phyloP scores from a whole-genome alignment of 1,284 basidiomycete genomes.

The Ustilago nuda region DNA sequence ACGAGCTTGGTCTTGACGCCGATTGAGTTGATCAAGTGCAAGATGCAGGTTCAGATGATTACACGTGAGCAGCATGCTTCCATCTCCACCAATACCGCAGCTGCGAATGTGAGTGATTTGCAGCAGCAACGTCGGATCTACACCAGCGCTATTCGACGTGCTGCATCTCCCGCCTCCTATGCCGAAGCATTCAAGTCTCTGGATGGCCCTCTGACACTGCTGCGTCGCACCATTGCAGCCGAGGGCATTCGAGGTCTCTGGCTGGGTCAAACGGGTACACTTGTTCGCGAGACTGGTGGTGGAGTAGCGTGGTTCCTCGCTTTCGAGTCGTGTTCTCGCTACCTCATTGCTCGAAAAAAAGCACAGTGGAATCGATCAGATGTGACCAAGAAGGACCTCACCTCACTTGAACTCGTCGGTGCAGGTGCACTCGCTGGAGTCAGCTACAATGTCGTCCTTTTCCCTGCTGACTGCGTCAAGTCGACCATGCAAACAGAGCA shows the following conservation, averaged over 20 bases:
- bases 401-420: conserved; percentile 83
- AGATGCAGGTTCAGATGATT: conserved; percentile 94
- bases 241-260: conserved; percentile 83
- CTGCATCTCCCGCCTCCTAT: not conserved
- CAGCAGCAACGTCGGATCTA: conserved; percentile 29
- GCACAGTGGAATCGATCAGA: conserved; percentile 65
- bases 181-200: conserved; percentile 56
- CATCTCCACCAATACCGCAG: not conserved
- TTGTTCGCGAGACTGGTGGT: conserved; percentile 88
- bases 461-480: conserved; percentile 87
- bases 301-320: conserved; percentile 87
- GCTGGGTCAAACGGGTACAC: conserved; percentile 82
- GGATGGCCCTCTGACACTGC: conserved; percentile 79
- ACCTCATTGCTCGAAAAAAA: conserved; percentile 44
- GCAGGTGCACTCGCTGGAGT: conserved; percentile 89
- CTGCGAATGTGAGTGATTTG: conserved; percentile 11
- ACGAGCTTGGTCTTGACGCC: conserved; percentile 89
- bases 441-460: conserved; percentile 76
- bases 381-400: conserved; percentile 72
- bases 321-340: conserved; percentile 75
- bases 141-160: conserved; percentile 28
- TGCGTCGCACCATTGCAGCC: conserved; percentile 76
- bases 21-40: conserved; percentile 90
- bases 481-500: conserved; percentile 93
- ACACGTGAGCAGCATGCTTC: conserved; percentile 70